Evolutionary conservation across 75 land plant genomes (phyloP).

Genomic region (Cunninghamia lanceolata): DNA sequence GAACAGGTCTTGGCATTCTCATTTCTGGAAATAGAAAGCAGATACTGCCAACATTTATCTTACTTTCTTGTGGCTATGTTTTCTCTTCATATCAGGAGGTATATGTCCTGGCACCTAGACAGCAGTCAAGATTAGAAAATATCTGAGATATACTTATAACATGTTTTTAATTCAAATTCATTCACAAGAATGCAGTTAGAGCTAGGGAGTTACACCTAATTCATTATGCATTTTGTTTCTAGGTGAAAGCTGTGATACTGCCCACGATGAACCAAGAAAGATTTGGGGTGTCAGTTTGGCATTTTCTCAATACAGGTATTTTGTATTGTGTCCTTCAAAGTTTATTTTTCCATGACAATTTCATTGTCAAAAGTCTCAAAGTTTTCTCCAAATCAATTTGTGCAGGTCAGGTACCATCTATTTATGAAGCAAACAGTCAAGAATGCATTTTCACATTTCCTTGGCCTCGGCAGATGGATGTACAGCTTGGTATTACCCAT

Average conservation of each 20-base stretch:
- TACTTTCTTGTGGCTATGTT: constrained; percentile 46
- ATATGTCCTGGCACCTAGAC: constrained; percentile 1
- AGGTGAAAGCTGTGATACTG: constrained; percentile 45
- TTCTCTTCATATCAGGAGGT: constrained; percentile 48
- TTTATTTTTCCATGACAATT: not conserved
- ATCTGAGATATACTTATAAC: not conserved
- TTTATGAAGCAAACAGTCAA: constrained; percentile 33
- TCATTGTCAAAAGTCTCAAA: not conserved
- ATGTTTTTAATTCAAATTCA: not conserved
- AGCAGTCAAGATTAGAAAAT: not conserved
- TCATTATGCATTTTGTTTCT: not conserved
- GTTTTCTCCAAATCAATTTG: not conserved
- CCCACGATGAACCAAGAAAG: constrained; percentile 48
- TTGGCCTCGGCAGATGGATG: constrained; percentile 33
- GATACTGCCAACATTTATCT: constrained; percentile 31
- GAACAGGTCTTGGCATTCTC: constrained; percentile 45
- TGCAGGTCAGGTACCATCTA: constrained; percentile 46
- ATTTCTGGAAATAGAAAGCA: constrained; percentile 39
- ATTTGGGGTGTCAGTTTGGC: constrained; percentile 37
- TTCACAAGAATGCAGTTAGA: not conserved
- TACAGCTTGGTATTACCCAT: constrained; percentile 34
- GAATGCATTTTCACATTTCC: constrained; percentile 36
- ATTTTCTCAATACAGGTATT: constrained; percentile 47
- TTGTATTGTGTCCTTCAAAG: not conserved
- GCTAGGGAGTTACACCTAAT: not conserved